Conservation (phyloP, 345 rosid species). For the Citrus glauca region DNA sequence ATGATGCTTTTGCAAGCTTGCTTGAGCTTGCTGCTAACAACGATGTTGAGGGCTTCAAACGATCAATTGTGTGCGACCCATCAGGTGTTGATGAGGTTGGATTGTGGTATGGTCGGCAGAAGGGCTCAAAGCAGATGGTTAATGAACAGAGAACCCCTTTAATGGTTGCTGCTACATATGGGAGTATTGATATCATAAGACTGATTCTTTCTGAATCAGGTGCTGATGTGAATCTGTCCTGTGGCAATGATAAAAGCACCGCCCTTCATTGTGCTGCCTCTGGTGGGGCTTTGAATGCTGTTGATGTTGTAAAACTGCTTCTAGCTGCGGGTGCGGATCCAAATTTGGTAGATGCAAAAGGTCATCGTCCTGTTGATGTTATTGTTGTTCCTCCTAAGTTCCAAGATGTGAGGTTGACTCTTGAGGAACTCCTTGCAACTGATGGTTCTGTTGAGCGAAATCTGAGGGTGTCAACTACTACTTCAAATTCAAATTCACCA, state of each 20-base stretch:
- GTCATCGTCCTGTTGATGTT: conserved; percentile 70
- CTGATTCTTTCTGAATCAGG: conserved; percentile 63
- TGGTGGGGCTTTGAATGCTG: conserved; percentile 76
- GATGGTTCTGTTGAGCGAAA: conserved; percentile 47
- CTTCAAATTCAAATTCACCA: conserved; percentile 44
- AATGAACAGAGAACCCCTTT: conserved; percentile 77
- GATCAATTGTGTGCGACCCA: conserved; percentile 56
- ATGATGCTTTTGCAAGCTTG: conserved; percentile 75
- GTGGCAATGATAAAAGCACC: conserved; percentile 66
- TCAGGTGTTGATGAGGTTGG: conserved; percentile 72
- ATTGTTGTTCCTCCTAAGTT: conserved; percentile 82
- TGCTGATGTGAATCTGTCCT: conserved; percentile 69
- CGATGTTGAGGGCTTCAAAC: conserved; percentile 59
- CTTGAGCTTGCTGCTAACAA: conserved; percentile 96
- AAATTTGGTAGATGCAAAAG: conserved; percentile 51
- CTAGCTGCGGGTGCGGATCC: conserved; percentile 81
- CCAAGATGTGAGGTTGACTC: conserved; percentile 41
- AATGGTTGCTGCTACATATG: conserved; percentile 94
- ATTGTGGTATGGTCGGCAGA: conserved; percentile 84
- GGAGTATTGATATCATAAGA: conserved; percentile 71
- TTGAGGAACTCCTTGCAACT: conserved; percentile 63
- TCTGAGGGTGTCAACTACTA: conserved; percentile 45
- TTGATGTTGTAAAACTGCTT: conserved; percentile 75
- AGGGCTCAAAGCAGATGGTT: conserved; percentile 82
- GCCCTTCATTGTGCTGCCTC: conserved; percentile 97